A percentile compares a stretch with the other conserved stretches of the same genome.
phyloP scores from a whole-genome alignment of 495 filamentous ascomycete genomes.

The Aspergillus sparsus region DNA sequence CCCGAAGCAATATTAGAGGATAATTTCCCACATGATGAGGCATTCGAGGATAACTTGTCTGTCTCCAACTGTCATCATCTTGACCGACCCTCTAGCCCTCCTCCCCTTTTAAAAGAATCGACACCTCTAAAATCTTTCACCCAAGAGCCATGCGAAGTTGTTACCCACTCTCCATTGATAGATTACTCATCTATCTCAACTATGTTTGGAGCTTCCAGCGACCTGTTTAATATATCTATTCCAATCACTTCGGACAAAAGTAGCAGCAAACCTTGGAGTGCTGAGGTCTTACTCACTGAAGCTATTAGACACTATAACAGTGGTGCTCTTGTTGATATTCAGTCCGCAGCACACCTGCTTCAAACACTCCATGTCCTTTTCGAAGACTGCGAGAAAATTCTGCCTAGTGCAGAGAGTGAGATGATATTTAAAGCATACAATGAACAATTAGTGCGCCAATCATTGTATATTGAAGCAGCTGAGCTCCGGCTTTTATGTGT shows the following conservation, averaged over 20 bases:
- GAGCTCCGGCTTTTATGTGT: slow-evolving; percentile 68
- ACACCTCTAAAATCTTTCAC: slow-evolving; percentile 28
- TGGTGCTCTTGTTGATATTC: slow-evolving; percentile 43
- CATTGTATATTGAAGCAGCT: slow-evolving; percentile 66
- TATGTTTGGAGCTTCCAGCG: slow-evolving; percentile 24
- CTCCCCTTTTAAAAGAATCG: slow-evolving; percentile 41
- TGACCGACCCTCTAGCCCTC: slow-evolving; percentile 45
- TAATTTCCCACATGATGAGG: slow-evolving; percentile 25
- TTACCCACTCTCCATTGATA: background rate
- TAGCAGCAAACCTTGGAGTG: slow-evolving; percentile 49
- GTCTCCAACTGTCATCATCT: slow-evolving; percentile 36
- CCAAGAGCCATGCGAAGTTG: slow-evolving; percentile 15
- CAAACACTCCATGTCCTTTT: slow-evolving; percentile 48
- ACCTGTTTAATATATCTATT: slow-evolving; percentile 31
- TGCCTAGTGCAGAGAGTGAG: slow-evolving; percentile 46
- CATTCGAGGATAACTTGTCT: slow-evolving; percentile 28
- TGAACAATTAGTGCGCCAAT: slow-evolving; percentile 60
- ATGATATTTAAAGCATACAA: slow-evolving; percentile 66
- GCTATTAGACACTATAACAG: slow-evolving; percentile 49
- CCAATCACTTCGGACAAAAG: slow-evolving; percentile 35
- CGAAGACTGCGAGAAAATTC: slow-evolving; percentile 41
- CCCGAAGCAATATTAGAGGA: slow-evolving; percentile 22
- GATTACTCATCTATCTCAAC: slow-evolving; percentile 10
- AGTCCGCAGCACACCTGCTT: slow-evolving; percentile 50
- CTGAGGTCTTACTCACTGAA: slow-evolving; percentile 47